Base-by-base conservation (phyloP, 371 early-diverging fungal genomes). In the Mucor indicus region DNA sequence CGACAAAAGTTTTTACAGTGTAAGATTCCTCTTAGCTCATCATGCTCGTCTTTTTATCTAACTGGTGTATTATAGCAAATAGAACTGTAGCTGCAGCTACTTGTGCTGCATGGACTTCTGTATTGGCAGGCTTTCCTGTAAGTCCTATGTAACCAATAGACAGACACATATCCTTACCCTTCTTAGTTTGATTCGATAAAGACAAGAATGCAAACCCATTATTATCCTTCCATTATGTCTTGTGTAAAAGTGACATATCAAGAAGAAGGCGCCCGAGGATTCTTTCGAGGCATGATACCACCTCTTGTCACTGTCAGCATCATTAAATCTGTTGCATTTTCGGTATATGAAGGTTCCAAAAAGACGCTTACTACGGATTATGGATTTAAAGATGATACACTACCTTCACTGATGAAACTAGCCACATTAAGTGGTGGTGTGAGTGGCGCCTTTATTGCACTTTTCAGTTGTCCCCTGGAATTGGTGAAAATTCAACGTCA, bases 401-500 rank as follows among this genome's bases (percentile, higher is more conserved):
- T 77, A 27, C 42, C 55, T 1, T 72, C 73, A 8, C 31, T 71
- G n/a, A 64, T 76, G 9, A 60, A 70, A 9, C 40, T 80, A 3
- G 72, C 85, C 1, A 69, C 75, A 6, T 10, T 82, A 4, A 79
- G 87, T 15, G 91, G 90, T 43, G 77, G 74, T 33, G 59, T 77
- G 0, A 74, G 83, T 41, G 90, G 90, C 17, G 79, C 83, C 0
- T 73, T 84, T 17, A 80, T 87, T 29, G 87, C 89, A 2, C 37
- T 76, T 17, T 50, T 87, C 30, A 83, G 85, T 50, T 85, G 87
- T 50, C 91, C 91, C 2, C 56, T 91, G 21, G 91, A 91, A 53
- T 60, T 90, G 15, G 80, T 91, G 33, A 91, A 91, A 55, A 81
- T 91, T 9, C 90, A 89, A 50, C 70, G 81, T 35, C 91, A 91